Evolutionary conservation across 2,329 filamentous ascomycete species (phyloP).

Genomic region (Rhynchosporium secalis): DNA sequence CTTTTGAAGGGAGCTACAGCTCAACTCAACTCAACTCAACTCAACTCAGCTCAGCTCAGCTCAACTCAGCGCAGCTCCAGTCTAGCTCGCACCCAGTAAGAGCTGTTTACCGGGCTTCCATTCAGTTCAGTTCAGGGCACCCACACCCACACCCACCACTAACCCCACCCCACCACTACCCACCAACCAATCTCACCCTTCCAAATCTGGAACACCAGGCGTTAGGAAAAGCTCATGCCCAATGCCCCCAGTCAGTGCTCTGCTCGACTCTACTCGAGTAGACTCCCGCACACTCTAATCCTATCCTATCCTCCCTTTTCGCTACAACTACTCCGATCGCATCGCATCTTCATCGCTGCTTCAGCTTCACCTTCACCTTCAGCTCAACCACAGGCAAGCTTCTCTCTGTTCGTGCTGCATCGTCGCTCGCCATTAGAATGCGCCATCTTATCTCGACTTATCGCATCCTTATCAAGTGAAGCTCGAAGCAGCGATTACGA

Average conservation of each 20-base stretch:
- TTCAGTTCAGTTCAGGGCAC: no score
- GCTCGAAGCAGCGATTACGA: constrained; percentile 26
- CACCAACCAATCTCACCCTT: neutral
- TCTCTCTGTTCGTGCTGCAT: neutral
- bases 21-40: constrained; percentile 9
- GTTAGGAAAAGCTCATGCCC: constrained; percentile 10
- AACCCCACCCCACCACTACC: neutral
- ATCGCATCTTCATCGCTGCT: neutral
- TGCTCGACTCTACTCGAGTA: neutral
- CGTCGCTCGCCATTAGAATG: constrained; percentile 10
- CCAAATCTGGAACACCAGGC: constrained; percentile 17
- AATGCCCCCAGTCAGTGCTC: constrained; percentile 4
- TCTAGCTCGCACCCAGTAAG: no score
- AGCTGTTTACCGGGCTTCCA: no score
- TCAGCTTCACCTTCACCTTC: neutral
- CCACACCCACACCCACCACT: no score
- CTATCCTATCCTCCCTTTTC: neutral
- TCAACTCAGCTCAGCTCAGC: neutral
- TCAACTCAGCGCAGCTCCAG: neutral
- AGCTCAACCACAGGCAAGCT: neutral
- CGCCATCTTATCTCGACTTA: constrained; percentile 9
- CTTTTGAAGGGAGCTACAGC: neutral
- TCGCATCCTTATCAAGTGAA: constrained; percentile 27
- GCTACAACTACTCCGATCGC: neutral
- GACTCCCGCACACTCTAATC: neutral